A percentile compares a stretch with the other conserved stretches of the same genome.
Conservation (phyloP, 1,284 basidiomycete genomes). For the Trichosporon faecale region DNA sequence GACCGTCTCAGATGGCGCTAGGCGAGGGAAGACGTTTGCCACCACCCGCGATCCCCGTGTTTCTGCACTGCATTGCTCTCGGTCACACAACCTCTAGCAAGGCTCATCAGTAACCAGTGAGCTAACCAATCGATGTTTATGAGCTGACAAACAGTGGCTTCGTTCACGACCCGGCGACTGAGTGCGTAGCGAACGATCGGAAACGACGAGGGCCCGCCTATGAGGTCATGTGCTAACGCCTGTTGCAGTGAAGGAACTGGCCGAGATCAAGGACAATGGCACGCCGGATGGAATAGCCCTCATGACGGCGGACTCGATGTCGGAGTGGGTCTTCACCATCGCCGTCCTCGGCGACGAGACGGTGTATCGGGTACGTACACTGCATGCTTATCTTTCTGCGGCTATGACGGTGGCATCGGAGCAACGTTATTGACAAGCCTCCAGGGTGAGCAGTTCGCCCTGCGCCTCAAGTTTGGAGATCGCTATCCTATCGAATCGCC, state of each 20-base stretch:
- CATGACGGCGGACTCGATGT: conserved; percentile 36
- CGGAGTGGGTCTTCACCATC: conserved; percentile 45
- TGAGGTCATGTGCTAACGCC: not conserved
- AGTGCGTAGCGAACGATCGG: conserved; percentile 14
- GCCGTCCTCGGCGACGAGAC: conserved; percentile 48
- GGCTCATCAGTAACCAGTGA: conserved; percentile 7
- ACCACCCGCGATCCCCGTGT: not conserved
- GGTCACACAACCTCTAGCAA: not conserved
- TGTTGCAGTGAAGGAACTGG: conserved; percentile 48
- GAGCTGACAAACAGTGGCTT: conserved; percentile 21
- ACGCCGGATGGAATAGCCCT: conserved; percentile 45
- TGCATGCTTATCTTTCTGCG: not conserved
- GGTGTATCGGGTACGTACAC: conserved; percentile 34
- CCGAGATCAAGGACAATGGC: conserved; percentile 45
- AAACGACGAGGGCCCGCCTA: not conserved
- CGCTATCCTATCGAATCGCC: conserved; percentile 52
- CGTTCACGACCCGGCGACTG: conserved; percentile 19
- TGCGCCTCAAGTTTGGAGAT: conserved; percentile 43
- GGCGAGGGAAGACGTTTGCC: conserved; percentile 5
- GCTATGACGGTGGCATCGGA: not conserved
- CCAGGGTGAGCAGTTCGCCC: conserved; percentile 47
- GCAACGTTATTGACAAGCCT: not conserved
- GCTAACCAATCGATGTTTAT: not conserved
- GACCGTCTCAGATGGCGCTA: not conserved
- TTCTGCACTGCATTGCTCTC: not conserved